Conservation (phyloP, 352 stramenopile genomes). For the Pseudoperonospora humuli region DNA sequence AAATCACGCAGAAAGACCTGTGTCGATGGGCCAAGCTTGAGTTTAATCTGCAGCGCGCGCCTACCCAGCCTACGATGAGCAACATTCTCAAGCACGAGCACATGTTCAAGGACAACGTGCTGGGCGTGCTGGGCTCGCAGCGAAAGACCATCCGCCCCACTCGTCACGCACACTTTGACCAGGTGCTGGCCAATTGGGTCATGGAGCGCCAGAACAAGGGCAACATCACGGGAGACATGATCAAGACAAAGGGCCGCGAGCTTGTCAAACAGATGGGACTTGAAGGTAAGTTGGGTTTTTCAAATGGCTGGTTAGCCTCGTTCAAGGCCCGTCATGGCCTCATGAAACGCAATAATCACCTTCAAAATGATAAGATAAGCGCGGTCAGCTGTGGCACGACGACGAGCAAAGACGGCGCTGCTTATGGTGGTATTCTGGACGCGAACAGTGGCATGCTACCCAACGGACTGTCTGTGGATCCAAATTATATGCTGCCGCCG, state of each 20-base stretch:
- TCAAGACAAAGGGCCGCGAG: slow-evolving; percentile 79
- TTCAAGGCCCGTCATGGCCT: slow-evolving; percentile 82
- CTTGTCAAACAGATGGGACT: slow-evolving; percentile 78
- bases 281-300: slow-evolving; percentile 78
- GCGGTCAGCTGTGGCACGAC: not conserved
- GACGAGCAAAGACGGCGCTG: slow-evolving; percentile 16
- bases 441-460: slow-evolving; percentile 40
- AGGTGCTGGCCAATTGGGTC: slow-evolving; percentile 84
- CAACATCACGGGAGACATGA: slow-evolving; percentile 86
- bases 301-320: slow-evolving; percentile 78
- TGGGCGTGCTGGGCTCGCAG: slow-evolving; percentile 63
- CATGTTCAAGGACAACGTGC: slow-evolving; percentile 78
- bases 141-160: slow-evolving; percentile 82
- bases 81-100: slow-evolving; percentile 87
- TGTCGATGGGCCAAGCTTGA: slow-evolving; percentile 85
- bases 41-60: slow-evolving; percentile 78
- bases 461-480: slow-evolving; percentile 40
- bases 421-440: slow-evolving; percentile 38
- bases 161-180: slow-evolving; percentile 70
- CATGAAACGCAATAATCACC: slow-evolving; percentile 49
- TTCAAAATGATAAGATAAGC: slow-evolving; percentile 32
- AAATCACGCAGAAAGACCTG: slow-evolving; percentile 86
- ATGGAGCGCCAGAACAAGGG: slow-evolving; percentile 85
- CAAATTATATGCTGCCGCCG: slow-evolving; percentile 70
- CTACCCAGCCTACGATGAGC: slow-evolving; percentile 73